These are phyloP conservation scores for Vachellia collinsii DNA, from an alignment of 306 rosid species.

Conservation along the genomic window DNA sequence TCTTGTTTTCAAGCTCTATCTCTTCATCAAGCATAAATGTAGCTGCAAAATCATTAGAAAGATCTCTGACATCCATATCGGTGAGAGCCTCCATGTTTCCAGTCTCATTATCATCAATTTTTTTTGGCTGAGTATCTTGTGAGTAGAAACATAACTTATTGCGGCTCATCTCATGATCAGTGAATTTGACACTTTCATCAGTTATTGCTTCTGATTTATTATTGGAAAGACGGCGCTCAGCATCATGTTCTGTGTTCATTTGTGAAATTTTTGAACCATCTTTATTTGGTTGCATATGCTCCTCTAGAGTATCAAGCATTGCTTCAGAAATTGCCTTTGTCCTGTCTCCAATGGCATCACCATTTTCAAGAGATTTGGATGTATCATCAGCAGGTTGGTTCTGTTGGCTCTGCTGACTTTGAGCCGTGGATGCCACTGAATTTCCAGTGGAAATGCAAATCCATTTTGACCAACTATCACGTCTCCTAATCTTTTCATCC, in stretches of 20 bases:
- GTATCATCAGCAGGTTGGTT: slow-evolving; percentile 45
- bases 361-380: slow-evolving; percentile 36
- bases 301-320: slow-evolving; percentile 37
- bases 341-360: slow-evolving; percentile 44
- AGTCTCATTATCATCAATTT: slow-evolving; percentile 40
- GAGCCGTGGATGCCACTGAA: slow-evolving; percentile 44
- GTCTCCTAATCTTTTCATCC: slow-evolving; percentile 81
- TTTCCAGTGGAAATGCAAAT: slow-evolving; percentile 54
- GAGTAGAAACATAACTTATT: slow-evolving; percentile 34
- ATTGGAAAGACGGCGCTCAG: slow-evolving; percentile 35
- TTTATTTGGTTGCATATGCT: slow-evolving; percentile 39
- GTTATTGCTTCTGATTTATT: slow-evolving; percentile 39
- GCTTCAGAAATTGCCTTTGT: slow-evolving; percentile 42
- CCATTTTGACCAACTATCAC: slow-evolving; percentile 82
- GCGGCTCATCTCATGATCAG: slow-evolving; percentile 32
- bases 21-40: slow-evolving; percentile 98
- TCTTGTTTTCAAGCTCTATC: slow-evolving; percentile 80
- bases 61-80: slow-evolving; percentile 53
- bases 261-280: slow-evolving; percentile 34
- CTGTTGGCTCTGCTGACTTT: slow-evolving; percentile 42
- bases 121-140: slow-evolving; percentile 38
- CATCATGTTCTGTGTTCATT: slow-evolving; percentile 34
- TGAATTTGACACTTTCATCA: slow-evolving; percentile 32
- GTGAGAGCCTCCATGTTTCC: slow-evolving; percentile 46
- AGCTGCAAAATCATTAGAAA: slow-evolving; percentile 72